phyloP scores from a whole-genome alignment of 139 green algal species.

The Tetradesmus obliquus region DNA sequence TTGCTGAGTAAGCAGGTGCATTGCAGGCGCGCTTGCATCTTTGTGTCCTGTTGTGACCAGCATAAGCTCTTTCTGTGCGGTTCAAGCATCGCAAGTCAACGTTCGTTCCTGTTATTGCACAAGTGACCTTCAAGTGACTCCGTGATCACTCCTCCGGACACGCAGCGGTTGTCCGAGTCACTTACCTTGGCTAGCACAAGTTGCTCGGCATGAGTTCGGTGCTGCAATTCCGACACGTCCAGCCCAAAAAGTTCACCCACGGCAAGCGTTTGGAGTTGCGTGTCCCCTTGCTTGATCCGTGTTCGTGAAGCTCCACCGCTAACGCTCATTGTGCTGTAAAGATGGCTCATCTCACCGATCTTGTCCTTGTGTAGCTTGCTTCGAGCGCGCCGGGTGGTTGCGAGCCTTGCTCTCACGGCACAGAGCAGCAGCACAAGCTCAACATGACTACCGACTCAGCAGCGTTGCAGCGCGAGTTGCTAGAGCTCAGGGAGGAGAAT shows the following conservation, averaged over 20 bases:
- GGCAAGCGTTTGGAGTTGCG: background rate
- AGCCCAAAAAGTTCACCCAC: background rate
- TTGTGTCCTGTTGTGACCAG: too few relatives aligned
- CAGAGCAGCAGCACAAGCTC: background rate
- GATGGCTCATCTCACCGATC: background rate
- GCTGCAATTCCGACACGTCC: background rate
- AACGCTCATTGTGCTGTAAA: background rate
- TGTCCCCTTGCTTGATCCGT: background rate
- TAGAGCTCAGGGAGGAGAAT: conserved; percentile 23
- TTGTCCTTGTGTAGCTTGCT: background rate
- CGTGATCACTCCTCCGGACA: background rate
- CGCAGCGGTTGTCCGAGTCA: background rate
- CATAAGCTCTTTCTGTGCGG: too few relatives aligned
- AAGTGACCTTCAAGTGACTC: background rate
- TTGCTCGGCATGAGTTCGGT: background rate
- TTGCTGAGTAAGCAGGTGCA: too few relatives aligned
- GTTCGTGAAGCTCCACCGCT: background rate
- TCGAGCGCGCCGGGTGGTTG: background rate
- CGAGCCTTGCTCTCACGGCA: background rate
- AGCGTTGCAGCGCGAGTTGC: background rate
- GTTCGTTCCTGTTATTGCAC: too few relatives aligned
- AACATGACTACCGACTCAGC: background rate
- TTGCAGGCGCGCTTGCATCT: too few relatives aligned
- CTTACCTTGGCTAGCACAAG: background rate
- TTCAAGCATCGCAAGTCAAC: too few relatives aligned